These are phyloP conservation scores for Xylaria polymorpha DNA, from an alignment of 2,329 filamentous ascomycete species.

Conservation along the genomic window DNA sequence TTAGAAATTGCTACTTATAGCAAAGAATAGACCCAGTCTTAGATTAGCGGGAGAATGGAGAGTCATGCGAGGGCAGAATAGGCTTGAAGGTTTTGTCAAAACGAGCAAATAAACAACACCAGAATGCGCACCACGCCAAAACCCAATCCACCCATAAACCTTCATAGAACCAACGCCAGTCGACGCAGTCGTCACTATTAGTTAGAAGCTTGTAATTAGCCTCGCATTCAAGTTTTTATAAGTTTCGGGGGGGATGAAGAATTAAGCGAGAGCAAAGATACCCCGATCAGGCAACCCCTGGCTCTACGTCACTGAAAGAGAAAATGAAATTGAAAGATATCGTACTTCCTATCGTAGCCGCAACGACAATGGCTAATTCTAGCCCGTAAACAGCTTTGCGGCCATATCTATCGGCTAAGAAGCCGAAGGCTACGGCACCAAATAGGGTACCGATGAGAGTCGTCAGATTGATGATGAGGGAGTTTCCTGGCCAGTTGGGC, in stretches of 20 bases:
- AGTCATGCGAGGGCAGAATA: not conserved
- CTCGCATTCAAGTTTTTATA: not conserved
- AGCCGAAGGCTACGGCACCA: slow-evolving; percentile 65
- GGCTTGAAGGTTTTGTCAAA: not conserved
- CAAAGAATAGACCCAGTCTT: not conserved
- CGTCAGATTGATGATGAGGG: slow-evolving; percentile 56
- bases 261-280: not conserved
- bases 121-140: slow-evolving; percentile 43
- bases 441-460: slow-evolving; percentile 64
- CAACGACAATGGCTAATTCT: slow-evolving; percentile 66
- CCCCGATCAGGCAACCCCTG: not conserved
- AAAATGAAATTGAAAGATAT: not conserved
- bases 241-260: not conserved
- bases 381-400: slow-evolving; percentile 67
- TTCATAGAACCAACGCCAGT: slow-evolving; percentile 39
- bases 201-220: not conserved
- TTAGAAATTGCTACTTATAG: not conserved
- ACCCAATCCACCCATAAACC: slow-evolving; percentile 47
- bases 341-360: slow-evolving; percentile 63
- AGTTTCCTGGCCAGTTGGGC: slow-evolving; percentile 7
- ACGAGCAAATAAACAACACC: not conserved
- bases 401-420: slow-evolving; percentile 65
- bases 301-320: not conserved
- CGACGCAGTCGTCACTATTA: slow-evolving; percentile 41
- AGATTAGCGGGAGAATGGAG: not conserved